Base-by-base conservation (phyloP, 169 alveolate species). In the Fabrea salina region DNA sequence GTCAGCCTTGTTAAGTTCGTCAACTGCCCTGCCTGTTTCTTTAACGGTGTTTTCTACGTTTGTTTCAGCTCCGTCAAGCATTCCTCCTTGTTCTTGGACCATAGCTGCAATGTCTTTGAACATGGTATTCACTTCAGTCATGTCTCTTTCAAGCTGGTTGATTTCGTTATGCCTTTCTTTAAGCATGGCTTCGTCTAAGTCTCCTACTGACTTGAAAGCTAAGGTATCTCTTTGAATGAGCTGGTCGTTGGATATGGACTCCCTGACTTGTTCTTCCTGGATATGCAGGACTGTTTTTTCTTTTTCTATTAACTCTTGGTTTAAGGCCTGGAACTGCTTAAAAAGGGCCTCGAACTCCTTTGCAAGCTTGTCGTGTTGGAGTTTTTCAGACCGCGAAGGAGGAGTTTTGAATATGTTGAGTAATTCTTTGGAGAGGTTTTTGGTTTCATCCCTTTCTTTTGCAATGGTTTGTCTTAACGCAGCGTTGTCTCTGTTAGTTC, bases 71-170 rank as follows among this genome's bases (percentile, higher is more conserved):
- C 16, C 64, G 33, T 41, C 64, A 25, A 70, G 25, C 13, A 22
- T 8, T 5, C 22, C 64, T 27, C 79, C 79, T 25, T 70, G 47
- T 30, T 70, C 79, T 3, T 70, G n/a, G 27, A 50, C 49, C 79
- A 70, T 44, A 0, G 13, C 47, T 7, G 66, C 79, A 0, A 37
- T 49, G 5, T 70, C 79, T 70, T 70, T 70, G 33, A 70, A 70
- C 59, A 70, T 70, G 54, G 41, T 32, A 27, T 49, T 49, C n/a
- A 70, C 79, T 7, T 16, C 64, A 7, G 13, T 19, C 59, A 70
- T 19, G 22, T 70, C 79, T 70, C 49, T 70, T 19, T 70, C 47
- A 44, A 70, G 64, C 1, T 16, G 67, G 16, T 49, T 49, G 19
- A 70, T 19, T 70, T 49, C 47, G 19, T 64, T 56, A 4, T 35